Evolutionary conservation across 306 rosid species (phyloP), one percentile per base, ranked within the genome.

Genomic region (Urtica urens): DNA sequence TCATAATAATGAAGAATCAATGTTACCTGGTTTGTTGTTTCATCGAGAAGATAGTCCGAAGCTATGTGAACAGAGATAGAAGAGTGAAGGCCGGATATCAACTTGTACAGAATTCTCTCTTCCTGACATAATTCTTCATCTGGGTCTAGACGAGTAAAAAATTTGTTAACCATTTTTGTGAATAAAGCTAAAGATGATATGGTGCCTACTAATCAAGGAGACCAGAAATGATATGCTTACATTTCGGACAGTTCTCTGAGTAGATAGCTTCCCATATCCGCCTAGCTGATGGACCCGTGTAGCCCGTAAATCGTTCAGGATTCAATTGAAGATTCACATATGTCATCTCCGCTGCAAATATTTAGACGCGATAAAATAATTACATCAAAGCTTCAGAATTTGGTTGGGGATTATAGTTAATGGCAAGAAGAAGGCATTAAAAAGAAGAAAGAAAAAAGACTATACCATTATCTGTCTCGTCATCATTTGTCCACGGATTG

Each of bases 61-160:
- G 93, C 99, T 66, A 87, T 75, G 73, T 90, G 99, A 40, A 90
- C 63, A 15, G 99, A 85, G 63, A 90, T 90, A 47, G 99, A 90
- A 50, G 99, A 81, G 71, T 90, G 99, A 60, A 90, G 87, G 67
- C 99, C 99, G 10, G 99, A 90, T 71, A 90, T 90, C 87, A 90
- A 56, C 66, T 85, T 90, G 80, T 81, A 90, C 78, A 90, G 67
- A 49, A 90, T 73, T 53, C 83, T 81, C 60, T 90, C 93, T 70
- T 85, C 99, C 51, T 86, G 77, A 54, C 95, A 85, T 35, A 60
- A 73, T 59, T 79, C 94, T 71, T 82, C 79, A n/a, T 87, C 79
- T 3, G 80, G 82, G 77, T 82, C 94, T 80, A 60, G 57, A 69
- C 11, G 41, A 12, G 55, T 49, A 28, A 51, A 9, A 62, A 4